phyloP scores from a whole-genome alignment of 441 rosid genomes.

The Croton setiger region DNA sequence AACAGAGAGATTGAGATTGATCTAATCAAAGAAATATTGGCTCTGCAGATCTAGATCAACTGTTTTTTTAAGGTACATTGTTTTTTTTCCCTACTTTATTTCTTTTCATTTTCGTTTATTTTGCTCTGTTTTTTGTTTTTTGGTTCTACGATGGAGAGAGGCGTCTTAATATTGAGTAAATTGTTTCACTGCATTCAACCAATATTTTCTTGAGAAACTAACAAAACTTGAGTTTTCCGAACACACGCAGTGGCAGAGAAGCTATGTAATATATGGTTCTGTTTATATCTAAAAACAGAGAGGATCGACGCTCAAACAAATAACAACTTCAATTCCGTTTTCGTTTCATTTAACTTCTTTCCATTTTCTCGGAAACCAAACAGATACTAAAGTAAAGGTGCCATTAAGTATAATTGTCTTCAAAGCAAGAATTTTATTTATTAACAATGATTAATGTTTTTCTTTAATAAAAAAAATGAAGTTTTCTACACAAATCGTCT shows the following conservation, averaged over 20 bases:
- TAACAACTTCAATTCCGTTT: background rate
- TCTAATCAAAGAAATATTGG: background rate
- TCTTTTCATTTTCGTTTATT: background rate
- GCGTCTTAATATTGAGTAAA: background rate
- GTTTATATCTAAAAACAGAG: background rate
- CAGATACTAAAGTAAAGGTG: background rate
- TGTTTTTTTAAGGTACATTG: constrained; percentile 5
- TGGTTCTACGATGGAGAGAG: too few relatives aligned
- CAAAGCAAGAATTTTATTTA: background rate
- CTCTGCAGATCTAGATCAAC: background rate
- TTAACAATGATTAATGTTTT: constrained; percentile 7
- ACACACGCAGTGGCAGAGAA: background rate
- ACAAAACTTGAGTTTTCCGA: background rate
- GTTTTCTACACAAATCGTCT: background rate
- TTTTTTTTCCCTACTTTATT: background rate
- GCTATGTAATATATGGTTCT: background rate
- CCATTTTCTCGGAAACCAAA: constrained; percentile 21
- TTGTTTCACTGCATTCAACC: background rate
- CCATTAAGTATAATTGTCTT: background rate
- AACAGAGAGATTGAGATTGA: background rate
- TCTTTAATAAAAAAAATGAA: background rate
- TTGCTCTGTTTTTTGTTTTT: background rate
- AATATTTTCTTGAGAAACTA: constrained; percentile 3
- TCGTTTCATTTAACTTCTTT: constrained; percentile 4
- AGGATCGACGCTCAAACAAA: background rate